Evolutionary conservation across 2,329 filamentous ascomycete species (phyloP).

Genomic region (Cercospora canescens): DNA sequence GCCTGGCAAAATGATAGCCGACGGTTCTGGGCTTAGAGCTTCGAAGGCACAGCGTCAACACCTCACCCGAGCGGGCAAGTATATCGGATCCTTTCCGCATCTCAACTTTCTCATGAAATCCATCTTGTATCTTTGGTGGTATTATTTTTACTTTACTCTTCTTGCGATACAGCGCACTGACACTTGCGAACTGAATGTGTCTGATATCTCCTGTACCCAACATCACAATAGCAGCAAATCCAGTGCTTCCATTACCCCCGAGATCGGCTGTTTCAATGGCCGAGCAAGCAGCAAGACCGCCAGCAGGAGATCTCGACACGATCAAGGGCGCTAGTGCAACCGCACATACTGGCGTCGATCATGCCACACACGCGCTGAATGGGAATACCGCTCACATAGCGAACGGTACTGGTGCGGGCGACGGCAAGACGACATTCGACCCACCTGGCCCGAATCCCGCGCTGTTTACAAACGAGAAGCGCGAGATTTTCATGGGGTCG

Average conservation of each 20-base stretch:
- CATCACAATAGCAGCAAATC: not conserved
- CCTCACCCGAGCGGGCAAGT: slow-evolving; percentile 3
- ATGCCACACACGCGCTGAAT: not conserved
- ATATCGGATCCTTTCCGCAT: not conserved
- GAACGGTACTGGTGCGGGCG: slow-evolving; percentile 15
- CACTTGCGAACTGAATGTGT: not conserved
- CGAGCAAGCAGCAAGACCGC: slow-evolving; percentile 7
- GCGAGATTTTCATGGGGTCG: slow-evolving; percentile 30
- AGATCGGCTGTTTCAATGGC: not conserved
- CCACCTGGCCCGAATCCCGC: slow-evolving; percentile 28
- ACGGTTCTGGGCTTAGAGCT: not conserved
- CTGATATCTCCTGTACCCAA: not conserved
- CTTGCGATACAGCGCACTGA: not conserved
- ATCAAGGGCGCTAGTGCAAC: not conserved
- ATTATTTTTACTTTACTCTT: not conserved
- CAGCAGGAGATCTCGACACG: not conserved
- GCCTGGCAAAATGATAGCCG: not conserved
- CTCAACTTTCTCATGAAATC: not conserved
- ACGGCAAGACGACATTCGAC: slow-evolving; percentile 3
- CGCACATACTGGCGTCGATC: slow-evolving; percentile 4
- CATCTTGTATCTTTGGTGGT: not conserved
- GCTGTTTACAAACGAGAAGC: slow-evolving; percentile 31
- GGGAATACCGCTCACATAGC: not conserved
- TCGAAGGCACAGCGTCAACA: not conserved
- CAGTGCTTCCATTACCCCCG: not conserved